phyloP scores from a whole-genome alignment of 179 eudicot genomes.

The Sideroxylon spinosum region DNA sequence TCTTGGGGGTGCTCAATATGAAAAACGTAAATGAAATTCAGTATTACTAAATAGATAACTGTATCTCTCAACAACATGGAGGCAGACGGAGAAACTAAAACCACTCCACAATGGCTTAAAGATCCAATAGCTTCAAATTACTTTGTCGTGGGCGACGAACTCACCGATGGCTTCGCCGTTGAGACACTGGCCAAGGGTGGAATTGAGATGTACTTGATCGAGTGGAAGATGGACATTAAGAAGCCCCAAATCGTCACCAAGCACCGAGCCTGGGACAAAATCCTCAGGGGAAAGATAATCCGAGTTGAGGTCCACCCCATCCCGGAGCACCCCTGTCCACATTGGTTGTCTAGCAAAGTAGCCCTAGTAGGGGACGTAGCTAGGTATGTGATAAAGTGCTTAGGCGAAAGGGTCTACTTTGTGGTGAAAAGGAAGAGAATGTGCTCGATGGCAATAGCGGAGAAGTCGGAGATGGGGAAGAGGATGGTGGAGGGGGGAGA shows the following conservation, averaged over 20 bases:
- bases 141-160: too few relatives aligned
- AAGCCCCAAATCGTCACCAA: conserved; percentile 69
- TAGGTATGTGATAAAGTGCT: conserved; percentile 43
- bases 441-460: conserved; percentile 98
- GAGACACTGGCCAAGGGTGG: too few relatives aligned
- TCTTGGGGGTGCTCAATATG: not conserved
- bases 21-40: not conserved
- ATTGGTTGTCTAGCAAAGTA: conserved; percentile 58
- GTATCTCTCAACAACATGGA: not conserved
- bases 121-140: not conserved
- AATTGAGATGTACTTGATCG: too few relatives aligned
- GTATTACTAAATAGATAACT: not conserved
- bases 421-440: conserved; percentile 97
- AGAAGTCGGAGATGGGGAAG: not conserved
- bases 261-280: conserved; percentile 72
- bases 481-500: too few relatives aligned
- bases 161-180: too few relatives aligned
- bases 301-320: conserved; percentile 97
- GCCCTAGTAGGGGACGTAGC: conserved; percentile 96
- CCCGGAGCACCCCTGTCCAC: conserved; percentile 94
- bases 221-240: too few relatives aligned
- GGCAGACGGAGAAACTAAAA: not conserved
- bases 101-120: not conserved
- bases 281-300: conserved; percentile 79
- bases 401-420: conserved; percentile 67